These are phyloP conservation scores for Leptomonas pyrrhocoris DNA, from an alignment of 208 protist genomes.

Conservation along the genomic window DNA sequence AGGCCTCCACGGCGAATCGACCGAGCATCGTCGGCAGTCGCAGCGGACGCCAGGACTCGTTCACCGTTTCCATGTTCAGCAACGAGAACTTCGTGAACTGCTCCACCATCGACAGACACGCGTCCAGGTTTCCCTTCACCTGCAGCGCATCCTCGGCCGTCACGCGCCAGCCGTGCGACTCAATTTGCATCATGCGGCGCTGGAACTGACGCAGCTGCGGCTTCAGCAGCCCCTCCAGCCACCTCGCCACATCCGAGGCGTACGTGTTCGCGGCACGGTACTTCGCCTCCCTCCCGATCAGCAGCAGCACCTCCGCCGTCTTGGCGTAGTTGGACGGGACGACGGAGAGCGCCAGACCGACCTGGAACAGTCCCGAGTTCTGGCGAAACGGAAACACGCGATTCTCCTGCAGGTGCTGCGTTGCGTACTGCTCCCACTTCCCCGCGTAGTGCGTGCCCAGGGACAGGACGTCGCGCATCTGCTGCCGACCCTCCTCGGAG, in stretches of 20 bases:
- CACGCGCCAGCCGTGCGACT: slow-evolving; percentile 55
- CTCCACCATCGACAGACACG: slow-evolving; percentile 68
- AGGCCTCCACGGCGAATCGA: slow-evolving; percentile 58
- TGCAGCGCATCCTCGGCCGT: slow-evolving; percentile 61
- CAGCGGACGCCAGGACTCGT: slow-evolving; percentile 74
- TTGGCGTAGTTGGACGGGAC: slow-evolving; percentile 61
- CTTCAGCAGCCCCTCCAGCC: slow-evolving; percentile 70
- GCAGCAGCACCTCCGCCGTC: slow-evolving; percentile 75
- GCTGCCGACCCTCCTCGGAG: slow-evolving; percentile 43
- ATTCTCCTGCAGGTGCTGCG: slow-evolving; percentile 50
- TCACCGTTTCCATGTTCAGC: slow-evolving; percentile 82
- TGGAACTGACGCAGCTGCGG: slow-evolving; percentile 79
- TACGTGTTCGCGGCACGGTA: slow-evolving; percentile 68
- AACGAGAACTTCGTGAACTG: slow-evolving; percentile 69
- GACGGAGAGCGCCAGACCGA: slow-evolving; percentile 68
- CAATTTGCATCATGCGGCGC: slow-evolving; percentile 59
- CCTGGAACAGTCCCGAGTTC: slow-evolving; percentile 61
- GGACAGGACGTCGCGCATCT: slow-evolving; percentile 53
- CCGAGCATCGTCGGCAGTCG: slow-evolving; percentile 55
- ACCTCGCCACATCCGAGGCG: slow-evolving; percentile 72
- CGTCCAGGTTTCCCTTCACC: slow-evolving; percentile 72
- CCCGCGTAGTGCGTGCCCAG: slow-evolving; percentile 58
- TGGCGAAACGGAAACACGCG: slow-evolving; percentile 70
- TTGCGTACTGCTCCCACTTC: slow-evolving; percentile 66
- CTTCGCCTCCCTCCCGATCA: slow-evolving; percentile 78